Percentiles rank a stretch among this genome's conserved stretches.
phyloP scores from a whole-genome alignment of 2,329 filamentous ascomycete species.

The Aphanocladium album region DNA sequence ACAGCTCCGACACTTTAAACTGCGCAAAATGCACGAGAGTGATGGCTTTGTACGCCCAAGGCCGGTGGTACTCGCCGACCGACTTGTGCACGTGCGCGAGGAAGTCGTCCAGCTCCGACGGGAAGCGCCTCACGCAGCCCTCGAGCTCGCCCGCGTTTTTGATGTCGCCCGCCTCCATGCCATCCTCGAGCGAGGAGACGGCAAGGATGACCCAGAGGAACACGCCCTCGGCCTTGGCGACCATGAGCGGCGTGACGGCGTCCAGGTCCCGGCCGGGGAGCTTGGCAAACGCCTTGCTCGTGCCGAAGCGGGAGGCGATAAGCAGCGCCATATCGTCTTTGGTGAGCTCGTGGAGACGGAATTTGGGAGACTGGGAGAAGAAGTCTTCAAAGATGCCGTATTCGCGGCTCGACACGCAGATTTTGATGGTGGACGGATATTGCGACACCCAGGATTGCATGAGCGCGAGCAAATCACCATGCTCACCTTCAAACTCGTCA shows the following conservation, averaged over 20 bases:
- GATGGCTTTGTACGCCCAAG: conserved; percentile 8
- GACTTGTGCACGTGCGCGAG: background rate
- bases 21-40: background rate
- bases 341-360: conserved; percentile 11
- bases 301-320: background rate
- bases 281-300: background rate
- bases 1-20: background rate
- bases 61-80: background rate
- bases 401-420: conserved; percentile 8
- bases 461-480: background rate
- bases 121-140: background rate
- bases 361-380: background rate
- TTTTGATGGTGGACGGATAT: conserved; percentile 3
- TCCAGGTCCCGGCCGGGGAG: background rate
- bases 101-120: conserved; percentile 1
- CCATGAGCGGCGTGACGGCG: background rate
- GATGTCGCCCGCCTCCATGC: background rate
- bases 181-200: conserved; percentile 1
- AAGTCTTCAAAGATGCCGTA: conserved; percentile 5
- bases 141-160: background rate
- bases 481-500: conserved; percentile 21
- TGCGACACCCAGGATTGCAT: conserved; percentile 5
- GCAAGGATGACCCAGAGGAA: conserved; percentile 13
- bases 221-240: conserved; percentile 4
- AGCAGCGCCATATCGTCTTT: background rate